Conservation (phyloP, 352 stramenopile species). For the Phytophthora hibernalis region DNA sequence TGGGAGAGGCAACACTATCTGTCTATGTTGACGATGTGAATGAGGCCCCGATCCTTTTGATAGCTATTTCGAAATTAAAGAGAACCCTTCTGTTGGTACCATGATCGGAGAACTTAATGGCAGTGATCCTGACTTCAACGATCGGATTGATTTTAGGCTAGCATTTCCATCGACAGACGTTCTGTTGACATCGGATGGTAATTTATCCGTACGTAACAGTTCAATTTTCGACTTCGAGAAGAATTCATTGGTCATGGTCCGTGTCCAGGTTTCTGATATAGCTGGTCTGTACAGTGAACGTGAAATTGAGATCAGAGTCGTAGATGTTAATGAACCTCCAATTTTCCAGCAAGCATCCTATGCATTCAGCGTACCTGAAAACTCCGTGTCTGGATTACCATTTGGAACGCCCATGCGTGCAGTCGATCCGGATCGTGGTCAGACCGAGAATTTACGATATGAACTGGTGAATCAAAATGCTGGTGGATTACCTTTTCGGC, state of each 20-base stretch:
- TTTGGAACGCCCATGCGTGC: constrained; percentile 62
- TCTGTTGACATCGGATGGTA: constrained; percentile 44
- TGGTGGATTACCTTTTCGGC: constrained; percentile 47
- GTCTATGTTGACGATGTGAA: constrained; percentile 66
- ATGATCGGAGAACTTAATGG: constrained; percentile 48
- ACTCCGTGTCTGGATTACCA: constrained; percentile 35
- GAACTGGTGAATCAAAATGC: constrained; percentile 50
- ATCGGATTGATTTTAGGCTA: constrained; percentile 38
- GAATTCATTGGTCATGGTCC: constrained; percentile 41
- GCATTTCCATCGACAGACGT: constrained; percentile 45
- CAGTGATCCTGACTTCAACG: constrained; percentile 45
- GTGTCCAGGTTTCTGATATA: constrained; percentile 44
- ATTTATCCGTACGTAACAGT: constrained; percentile 46
- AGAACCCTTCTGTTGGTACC: constrained; percentile 52
- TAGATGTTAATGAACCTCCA: constrained; percentile 65
- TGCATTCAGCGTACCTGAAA: constrained; percentile 51
- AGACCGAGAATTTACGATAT: constrained; percentile 57
- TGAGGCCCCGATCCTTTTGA: constrained; percentile 45
- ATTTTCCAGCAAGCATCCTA: constrained; percentile 49
- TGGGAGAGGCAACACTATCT: constrained; percentile 41
- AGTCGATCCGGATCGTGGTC: constrained; percentile 52
- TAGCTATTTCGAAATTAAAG: constrained; percentile 45
- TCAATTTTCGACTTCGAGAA: constrained; percentile 60
- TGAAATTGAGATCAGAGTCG: constrained; percentile 50
- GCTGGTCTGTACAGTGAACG: constrained; percentile 45